Percentiles rank a stretch among this genome's conserved stretches.
phyloP scores from a whole-genome alignment of 148 eudicot genomes.

The Talinum fruticosum region DNA sequence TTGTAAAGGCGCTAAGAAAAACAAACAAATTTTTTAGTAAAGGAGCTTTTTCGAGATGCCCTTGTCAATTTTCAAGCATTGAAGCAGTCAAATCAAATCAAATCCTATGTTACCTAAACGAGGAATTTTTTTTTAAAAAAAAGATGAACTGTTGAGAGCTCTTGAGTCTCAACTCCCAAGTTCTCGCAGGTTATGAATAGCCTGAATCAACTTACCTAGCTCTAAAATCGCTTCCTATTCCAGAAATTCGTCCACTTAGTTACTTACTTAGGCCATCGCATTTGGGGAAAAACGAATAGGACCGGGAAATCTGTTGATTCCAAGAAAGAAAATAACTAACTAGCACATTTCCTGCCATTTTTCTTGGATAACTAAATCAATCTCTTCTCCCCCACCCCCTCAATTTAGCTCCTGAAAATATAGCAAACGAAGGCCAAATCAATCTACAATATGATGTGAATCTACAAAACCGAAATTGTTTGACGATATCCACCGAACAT shows the following conservation, averaged over 20 bases:
- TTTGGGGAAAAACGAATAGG: not conserved
- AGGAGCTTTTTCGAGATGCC: conserved; percentile 7
- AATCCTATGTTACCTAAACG: not conserved
- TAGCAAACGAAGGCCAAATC: not conserved
- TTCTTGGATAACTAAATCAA: conserved; percentile 5
- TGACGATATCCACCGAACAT: not conserved
- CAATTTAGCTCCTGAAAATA: not conserved
- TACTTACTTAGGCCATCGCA: not conserved
- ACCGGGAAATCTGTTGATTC: not conserved
- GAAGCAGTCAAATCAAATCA: conserved; percentile 5
- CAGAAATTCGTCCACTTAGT: conserved; percentile 3
- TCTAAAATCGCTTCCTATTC: not conserved
- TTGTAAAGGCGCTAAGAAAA: not conserved
- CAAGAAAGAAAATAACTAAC: conserved; percentile 5
- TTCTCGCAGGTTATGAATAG: not conserved
- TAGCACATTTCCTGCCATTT: conserved; percentile 16
- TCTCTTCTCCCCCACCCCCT: not conserved
- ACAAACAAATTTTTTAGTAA: not conserved
- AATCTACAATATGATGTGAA: not conserved
- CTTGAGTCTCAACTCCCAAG: not conserved
- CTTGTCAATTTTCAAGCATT: not conserved
- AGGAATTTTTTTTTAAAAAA: not conserved
- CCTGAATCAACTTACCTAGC: not conserved
- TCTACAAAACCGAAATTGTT: not conserved
- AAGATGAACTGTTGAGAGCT: not conserved